Base-by-base conservation (phyloP, 2,329 filamentous ascomycete genomes). In the Pestalotiopsis sp. region DNA sequence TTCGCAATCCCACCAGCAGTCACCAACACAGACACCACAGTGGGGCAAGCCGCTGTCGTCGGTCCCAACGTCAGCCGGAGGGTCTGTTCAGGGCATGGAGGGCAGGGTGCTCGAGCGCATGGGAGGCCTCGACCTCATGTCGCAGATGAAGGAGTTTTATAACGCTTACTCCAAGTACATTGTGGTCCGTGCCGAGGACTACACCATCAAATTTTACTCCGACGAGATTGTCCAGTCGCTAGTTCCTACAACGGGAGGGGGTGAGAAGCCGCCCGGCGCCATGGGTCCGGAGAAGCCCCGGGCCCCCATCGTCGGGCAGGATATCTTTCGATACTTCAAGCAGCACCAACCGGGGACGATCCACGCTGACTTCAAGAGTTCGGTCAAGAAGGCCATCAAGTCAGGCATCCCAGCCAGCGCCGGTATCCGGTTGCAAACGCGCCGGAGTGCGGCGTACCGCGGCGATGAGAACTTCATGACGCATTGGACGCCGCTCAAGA, bases 401-500 rank as follows among this genome's bases (percentile, higher is more conserved):
- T 73, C 72, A 27, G 80, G 81, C 65, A 73, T 72, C 27, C 80
- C 81, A n/a, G 72, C 77, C 64, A 75, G 74, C 45, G 68, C 73
- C 2, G 72, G 74, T 23, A 58, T 76, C 23, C 74, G 74, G 3
- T 68, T 76, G 27, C 74, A 75, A 70, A 76, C 74, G 6, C 68
- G 70, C 39, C 71, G 74, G 39, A 75, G 72, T 41, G 74, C 73
- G 31, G 49, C 72, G 13, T 76, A 76, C 59, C 70, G 75, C 52
- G 73, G 73, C 27, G 75, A 76, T 55, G 73, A 74, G 71, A 67
- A 65, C 12, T 73, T 74, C 45, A 55, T 70, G 49, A 65, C 69
- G 17, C 71, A 74, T 66, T 74, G 72, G 72, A 74, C 73, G 27
- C 73, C 73, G 31, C 52, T 74, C 31, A 74, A 74, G 65, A 72